Base-by-base conservation (phyloP, 2,329 filamentous ascomycete species). In the Ciborinia camelliae region DNA sequence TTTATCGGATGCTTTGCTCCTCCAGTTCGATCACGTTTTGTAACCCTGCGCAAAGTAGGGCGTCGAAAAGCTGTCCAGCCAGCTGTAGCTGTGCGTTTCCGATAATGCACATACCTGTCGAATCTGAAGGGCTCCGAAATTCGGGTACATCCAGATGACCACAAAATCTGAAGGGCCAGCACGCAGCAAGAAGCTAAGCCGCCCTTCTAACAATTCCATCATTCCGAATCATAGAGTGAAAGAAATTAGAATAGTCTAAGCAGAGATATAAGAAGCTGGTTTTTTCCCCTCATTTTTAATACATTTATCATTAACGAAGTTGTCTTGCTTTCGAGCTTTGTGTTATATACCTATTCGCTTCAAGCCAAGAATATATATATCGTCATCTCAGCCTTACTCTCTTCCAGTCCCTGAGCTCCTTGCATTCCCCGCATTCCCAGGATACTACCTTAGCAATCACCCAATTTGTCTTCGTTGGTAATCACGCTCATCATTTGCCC, bases 381-480 rank as follows among this genome's bases (percentile, higher is more conserved):
- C 41, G 12, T 32, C 35, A 53, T 54, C 18, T 51, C 43, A 58
- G 43, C 41, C 43, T 63, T 50, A 12, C n/a, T 48, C 23, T 47
- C 23, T 37, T 28, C 23, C 20, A 32, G 39, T 18, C 37, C 26
- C 26, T 59, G 23, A 63, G 2, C 2, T 30, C 7, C 23, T n/a
- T 48, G 18, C 9, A 23, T 20, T 32, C 12, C 18, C n/a, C n/a
- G 23, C 15, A 41, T 41, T 32, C 20, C 5, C 37, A 52, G 30
- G 14, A 61, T 15, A 26, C 26, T 52, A 52, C 32, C 32, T 23
- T 30, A 59, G 41, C 53, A 23, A 58, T 59, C 55, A 66, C 63
- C 59, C 64, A 68, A 66, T 50, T 64, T 67, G 67, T 65, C 68
- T 53, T 68, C 68, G 23, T 57, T 67, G 65, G 50, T 71, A 48